Evolutionary conservation across 164 flowering plant species (phyloP).

Genomic region (Berberis vulgaris): DNA sequence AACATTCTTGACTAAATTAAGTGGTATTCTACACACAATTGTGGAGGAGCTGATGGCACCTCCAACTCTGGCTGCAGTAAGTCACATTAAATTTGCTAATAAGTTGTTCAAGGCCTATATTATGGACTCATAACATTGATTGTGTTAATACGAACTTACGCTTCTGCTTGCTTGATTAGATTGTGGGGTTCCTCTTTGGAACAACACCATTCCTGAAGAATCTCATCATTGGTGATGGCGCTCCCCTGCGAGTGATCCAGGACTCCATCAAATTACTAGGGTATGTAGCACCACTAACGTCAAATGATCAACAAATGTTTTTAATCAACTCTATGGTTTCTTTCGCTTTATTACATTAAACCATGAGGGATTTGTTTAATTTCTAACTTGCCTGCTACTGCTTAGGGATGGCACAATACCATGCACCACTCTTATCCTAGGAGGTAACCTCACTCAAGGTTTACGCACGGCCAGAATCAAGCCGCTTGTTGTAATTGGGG

Average conservation of each 20-base stretch:
- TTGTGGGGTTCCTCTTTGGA: slow-evolving; percentile 69
- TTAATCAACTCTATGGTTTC: too few relatives aligned
- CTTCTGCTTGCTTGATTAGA: slow-evolving; percentile 24
- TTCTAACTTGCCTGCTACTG: too few relatives aligned
- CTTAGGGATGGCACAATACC: slow-evolving; percentile 83
- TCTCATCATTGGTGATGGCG: slow-evolving; percentile 60
- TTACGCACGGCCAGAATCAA: slow-evolving; percentile 18
- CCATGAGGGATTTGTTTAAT: too few relatives aligned
- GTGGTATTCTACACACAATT: slow-evolving; percentile 34
- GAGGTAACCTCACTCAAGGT: slow-evolving; percentile 89
- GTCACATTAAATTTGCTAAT: slow-evolving; percentile 10
- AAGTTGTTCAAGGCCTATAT: too few relatives aligned
- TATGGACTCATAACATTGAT: too few relatives aligned
- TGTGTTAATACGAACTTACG: neutral
- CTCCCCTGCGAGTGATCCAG: slow-evolving; percentile 79
- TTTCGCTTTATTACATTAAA: too few relatives aligned
- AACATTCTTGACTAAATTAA: slow-evolving; percentile 25
- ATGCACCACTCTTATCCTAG: slow-evolving; percentile 80
- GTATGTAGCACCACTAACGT: slow-evolving; percentile 24
- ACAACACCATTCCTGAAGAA: slow-evolving; percentile 52
- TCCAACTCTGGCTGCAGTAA: slow-evolving; percentile 75
- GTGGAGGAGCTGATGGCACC: slow-evolving; percentile 73
- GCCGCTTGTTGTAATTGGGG: slow-evolving; percentile 29
- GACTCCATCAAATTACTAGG: slow-evolving; percentile 70
- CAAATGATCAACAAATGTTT: too few relatives aligned